Evolutionary conservation across 2,329 filamentous ascomycete species (phyloP).

Genomic region (Exophiala spinifera): DNA sequence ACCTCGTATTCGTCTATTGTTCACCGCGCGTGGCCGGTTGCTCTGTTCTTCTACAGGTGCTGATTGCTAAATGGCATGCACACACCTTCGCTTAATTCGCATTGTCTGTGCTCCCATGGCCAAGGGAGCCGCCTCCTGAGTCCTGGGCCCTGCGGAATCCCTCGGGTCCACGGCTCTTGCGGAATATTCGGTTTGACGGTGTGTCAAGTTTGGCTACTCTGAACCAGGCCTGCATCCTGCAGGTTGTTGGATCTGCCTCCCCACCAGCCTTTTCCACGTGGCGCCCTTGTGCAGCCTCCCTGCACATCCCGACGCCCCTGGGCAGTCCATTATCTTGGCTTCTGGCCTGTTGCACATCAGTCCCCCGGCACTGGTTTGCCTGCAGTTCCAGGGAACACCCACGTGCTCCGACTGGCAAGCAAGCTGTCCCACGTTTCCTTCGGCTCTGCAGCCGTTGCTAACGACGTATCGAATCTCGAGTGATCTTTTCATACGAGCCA

Average conservation of each 20-base stretch:
- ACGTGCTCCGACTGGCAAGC: too few species aligned
- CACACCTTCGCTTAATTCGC: background rate
- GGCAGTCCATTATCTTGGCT: background rate
- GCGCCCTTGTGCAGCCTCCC: conserved; percentile 21
- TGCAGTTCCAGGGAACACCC: too few species aligned
- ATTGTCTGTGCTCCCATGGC: background rate
- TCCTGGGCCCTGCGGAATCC: background rate
- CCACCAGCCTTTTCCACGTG: conserved; percentile 20
- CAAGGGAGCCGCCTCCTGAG: background rate
- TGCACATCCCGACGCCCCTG: conserved; percentile 3
- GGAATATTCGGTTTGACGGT: background rate
- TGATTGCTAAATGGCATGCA: too few species aligned
- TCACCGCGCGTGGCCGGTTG: background rate
- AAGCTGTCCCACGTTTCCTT: too few species aligned
- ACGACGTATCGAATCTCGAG: too few species aligned
- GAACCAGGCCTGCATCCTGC: background rate
- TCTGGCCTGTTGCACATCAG: background rate
- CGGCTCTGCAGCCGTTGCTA: too few species aligned
- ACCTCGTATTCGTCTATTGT: conserved; percentile 13
- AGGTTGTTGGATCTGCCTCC: conserved; percentile 8
- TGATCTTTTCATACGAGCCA: too few species aligned
- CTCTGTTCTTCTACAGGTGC: background rate
- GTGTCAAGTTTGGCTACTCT: background rate
- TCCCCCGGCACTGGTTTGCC: background rate
- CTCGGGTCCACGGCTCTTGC: background rate